Percentiles rank a stretch among this genome's conserved stretches.
Evolutionary conservation across 768 basidiomycete species (phyloP).

Genomic region (Kwoniella europaea): DNA sequence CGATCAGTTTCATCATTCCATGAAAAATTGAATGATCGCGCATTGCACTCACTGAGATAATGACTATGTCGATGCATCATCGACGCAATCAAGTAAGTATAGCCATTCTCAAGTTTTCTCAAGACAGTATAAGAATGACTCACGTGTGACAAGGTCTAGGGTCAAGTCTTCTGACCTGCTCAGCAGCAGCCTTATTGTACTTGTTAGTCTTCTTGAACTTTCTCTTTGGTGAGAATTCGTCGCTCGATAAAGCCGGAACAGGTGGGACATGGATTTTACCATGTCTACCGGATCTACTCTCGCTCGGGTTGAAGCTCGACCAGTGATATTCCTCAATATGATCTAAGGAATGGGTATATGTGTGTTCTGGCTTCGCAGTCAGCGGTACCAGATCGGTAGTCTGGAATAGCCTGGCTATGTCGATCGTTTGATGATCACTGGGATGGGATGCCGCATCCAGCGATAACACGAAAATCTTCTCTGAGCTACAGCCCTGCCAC

Average conservation of each 20-base stretch:
- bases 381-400: conserved; percentile 19
- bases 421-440: neutral
- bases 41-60: conserved; percentile 32
- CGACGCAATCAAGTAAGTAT: neutral
- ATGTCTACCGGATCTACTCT: neutral
- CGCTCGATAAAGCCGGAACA: conserved; percentile 3
- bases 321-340: conserved; percentile 3
- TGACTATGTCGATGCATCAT: conserved; percentile 16
- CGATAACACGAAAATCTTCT: neutral
- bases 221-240: conserved; percentile 2
- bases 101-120: neutral
- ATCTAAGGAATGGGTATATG: conserved; percentile 5
- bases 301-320: neutral
- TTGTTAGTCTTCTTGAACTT: conserved; percentile 8
- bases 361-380: conserved; percentile 5
- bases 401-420: conserved; percentile 43
- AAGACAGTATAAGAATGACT: conserved; percentile 19
- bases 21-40: no score
- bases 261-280: conserved; percentile 15
- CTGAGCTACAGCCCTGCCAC: neutral
- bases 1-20: no score
- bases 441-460: neutral
- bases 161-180: conserved; percentile 36
- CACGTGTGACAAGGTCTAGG: conserved; percentile 56
- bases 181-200: conserved; percentile 6